Base-by-base conservation (phyloP, 1,284 basidiomycete genomes). In the Austropuccinia psidii region DNA sequence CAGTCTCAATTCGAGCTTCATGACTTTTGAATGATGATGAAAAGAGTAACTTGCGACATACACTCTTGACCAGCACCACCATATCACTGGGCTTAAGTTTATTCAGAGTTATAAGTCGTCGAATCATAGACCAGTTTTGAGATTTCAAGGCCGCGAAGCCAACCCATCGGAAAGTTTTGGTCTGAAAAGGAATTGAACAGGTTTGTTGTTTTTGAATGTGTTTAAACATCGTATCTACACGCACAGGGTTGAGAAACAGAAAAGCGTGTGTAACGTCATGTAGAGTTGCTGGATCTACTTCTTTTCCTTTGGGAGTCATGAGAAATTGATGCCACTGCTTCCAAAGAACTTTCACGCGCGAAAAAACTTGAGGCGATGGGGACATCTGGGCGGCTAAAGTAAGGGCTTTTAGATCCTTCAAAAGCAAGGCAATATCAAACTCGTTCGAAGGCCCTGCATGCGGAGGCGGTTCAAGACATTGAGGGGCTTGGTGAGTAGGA, bases 21-120 rank as follows among this genome's bases (percentile, higher is more conserved):
- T 60, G 68, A 70, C 39, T 52, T 50, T 70, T 58, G 29, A 60
- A 21, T 17, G 57, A 35, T 15, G 68, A 70, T n/a, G 68, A 70
- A 49, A 70, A 70, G 3, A 58, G 17, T 19, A 70, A 60, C 43
- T 70, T 70, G 15, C 57, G 55, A 45, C 55, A 70, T 21, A 57
- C 68, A 33, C 31, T 58, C 35, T 60, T 58, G 31, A 70, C n/a
- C 7, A 70, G 35, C 15, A 45, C 39, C 43, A 70, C 37, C n/a
- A 70, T 17, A 52, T 70, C 68, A 4, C 33, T 17, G 49, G 24
- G 24, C 24, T 17, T 47, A 3, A 70, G 29, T 24, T n/a, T 43
- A 19, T 70, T 41, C 19, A 41, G 45, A 29, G 33, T 60, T 21
- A 70, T 27, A 37, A 70, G 31, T 24, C 68, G 31, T 60, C 37